Evolutionary conservation across 495 filamentous ascomycete genomes (phyloP).

Genomic region (Penicillium paxilli): DNA sequence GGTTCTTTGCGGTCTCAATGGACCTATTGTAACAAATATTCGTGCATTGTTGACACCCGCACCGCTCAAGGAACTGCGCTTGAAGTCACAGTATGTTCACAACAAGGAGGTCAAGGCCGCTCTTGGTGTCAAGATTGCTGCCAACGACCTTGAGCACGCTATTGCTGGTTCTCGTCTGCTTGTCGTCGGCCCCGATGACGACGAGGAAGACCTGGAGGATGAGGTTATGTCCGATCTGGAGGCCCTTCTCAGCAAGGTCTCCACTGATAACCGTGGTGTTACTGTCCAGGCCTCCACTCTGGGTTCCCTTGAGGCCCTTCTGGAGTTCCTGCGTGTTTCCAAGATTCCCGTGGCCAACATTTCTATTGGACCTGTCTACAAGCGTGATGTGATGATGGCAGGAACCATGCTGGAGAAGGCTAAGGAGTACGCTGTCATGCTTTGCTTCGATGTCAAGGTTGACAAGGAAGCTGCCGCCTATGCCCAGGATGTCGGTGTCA

Average conservation of each 20-base stretch:
- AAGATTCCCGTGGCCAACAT: conserved; percentile 98
- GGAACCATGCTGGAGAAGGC: conserved; percentile 96
- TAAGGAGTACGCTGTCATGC: conserved; percentile 96
- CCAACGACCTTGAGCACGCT: conserved; percentile 92
- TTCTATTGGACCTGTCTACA: conserved; percentile 96
- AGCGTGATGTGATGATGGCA: conserved; percentile 96
- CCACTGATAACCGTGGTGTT: conserved; percentile 89
- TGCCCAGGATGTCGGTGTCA: conserved; percentile 92
- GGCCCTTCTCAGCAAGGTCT: conserved; percentile 84
- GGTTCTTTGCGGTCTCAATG: conserved; percentile 92
- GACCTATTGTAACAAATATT: conserved; percentile 91
- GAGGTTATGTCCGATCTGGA: conserved; percentile 96
- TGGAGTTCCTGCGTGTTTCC: conserved; percentile 90
- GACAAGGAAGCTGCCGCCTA: conserved; percentile 94
- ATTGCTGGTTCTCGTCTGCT: conserved; percentile 95
- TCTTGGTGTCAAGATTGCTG: conserved; percentile 97
- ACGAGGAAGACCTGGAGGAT: conserved; percentile 94
- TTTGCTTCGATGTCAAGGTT: conserved; percentile 99
- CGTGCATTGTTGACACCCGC: conserved; percentile 95
- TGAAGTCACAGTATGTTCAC: conserved; percentile 94
- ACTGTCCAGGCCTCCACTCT: conserved; percentile 97
- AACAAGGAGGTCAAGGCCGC: conserved; percentile 99
- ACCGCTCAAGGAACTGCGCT: conserved; percentile 87
- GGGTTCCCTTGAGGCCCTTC: conserved; percentile 91
- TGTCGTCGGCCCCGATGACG: conserved; percentile 90